Evolutionary conservation across 2,329 filamentous ascomycete genomes (phyloP).

Genomic region (Talaromyces verruculosus): DNA sequence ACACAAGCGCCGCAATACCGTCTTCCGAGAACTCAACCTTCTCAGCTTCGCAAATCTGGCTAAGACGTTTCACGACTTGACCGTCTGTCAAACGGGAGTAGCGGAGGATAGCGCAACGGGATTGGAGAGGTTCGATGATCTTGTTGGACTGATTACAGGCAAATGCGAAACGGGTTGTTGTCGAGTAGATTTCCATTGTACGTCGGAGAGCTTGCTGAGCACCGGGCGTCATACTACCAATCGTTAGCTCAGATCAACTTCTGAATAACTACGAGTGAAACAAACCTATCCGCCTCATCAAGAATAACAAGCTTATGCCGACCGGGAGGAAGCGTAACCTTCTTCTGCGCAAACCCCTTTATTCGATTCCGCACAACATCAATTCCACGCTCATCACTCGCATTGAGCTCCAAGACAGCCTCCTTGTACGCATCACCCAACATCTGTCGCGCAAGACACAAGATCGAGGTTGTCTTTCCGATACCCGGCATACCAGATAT

Average conservation of each 20-base stretch:
- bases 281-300: conserved; percentile 85
- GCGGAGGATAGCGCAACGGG: conserved; percentile 89
- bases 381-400: conserved; percentile 94
- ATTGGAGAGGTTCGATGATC: conserved; percentile 98
- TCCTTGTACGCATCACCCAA: conserved; percentile 95
- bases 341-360: conserved; percentile 98
- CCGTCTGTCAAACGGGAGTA: conserved; percentile 90
- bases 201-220: conserved; percentile 91
- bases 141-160: conserved; percentile 99
- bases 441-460: conserved; percentile 88
- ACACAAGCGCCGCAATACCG: conserved; percentile 91
- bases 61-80: conserved; percentile 84
- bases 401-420: conserved; percentile 93
- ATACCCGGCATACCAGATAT: conserved; percentile 99
- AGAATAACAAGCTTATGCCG: conserved; percentile 96
- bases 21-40: conserved; percentile 89
- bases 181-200: conserved; percentile 98
- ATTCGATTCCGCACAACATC: conserved; percentile 96
- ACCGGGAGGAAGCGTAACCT: conserved; percentile 87
- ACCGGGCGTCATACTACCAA: conserved; percentile 79
- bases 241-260: background rate
- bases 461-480: conserved; percentile 93
- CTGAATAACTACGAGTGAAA: too few species aligned
- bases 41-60: conserved; percentile 92
- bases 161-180: conserved; percentile 94